Evolutionary conservation across 2,329 filamentous ascomycete genomes (phyloP).

Genomic region (Fusarium proliferatum): DNA sequence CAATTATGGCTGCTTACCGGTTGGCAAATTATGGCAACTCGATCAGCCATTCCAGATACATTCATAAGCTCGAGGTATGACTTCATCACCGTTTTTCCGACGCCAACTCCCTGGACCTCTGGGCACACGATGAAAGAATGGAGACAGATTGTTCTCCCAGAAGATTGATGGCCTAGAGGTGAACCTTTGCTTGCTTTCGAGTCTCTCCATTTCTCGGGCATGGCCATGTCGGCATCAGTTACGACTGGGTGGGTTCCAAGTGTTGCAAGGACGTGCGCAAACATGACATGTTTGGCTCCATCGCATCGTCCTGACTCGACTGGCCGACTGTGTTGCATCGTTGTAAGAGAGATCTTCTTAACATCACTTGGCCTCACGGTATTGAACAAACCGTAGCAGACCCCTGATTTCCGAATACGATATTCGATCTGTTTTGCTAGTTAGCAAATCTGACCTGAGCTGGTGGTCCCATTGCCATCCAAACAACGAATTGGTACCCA

Average conservation of each 20-base stretch:
- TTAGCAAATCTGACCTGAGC: neutral
- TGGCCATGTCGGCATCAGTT: slow-evolving; percentile 80
- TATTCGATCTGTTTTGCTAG: slow-evolving; percentile 46
- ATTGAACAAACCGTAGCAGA: slow-evolving; percentile 84
- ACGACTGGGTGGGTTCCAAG: slow-evolving; percentile 72
- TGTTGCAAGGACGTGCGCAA: slow-evolving; percentile 83
- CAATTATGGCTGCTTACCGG: slow-evolving; percentile 60
- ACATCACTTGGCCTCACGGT: slow-evolving; percentile 63
- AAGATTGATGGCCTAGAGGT: slow-evolving; percentile 75
- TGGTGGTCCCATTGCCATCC: neutral
- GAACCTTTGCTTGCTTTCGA: slow-evolving; percentile 55
- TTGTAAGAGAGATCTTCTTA: slow-evolving; percentile 62
- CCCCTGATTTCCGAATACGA: slow-evolving; percentile 52
- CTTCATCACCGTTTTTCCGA: slow-evolving; percentile 79
- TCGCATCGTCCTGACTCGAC: slow-evolving; percentile 62
- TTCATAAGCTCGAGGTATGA: slow-evolving; percentile 82
- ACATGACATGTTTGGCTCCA: slow-evolving; percentile 64
- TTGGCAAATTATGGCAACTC: slow-evolving; percentile 81
- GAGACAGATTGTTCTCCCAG: slow-evolving; percentile 79
- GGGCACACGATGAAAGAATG: slow-evolving; percentile 87
- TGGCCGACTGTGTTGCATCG: slow-evolving; percentile 60
- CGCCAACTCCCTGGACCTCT: slow-evolving; percentile 76
- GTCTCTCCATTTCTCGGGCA: slow-evolving; percentile 74
- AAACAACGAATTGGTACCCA: neutral
- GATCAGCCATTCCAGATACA: slow-evolving; percentile 74